Base-by-base conservation (phyloP, 2,329 filamentous ascomycete genomes). In the Fusarium phyllophilum region DNA sequence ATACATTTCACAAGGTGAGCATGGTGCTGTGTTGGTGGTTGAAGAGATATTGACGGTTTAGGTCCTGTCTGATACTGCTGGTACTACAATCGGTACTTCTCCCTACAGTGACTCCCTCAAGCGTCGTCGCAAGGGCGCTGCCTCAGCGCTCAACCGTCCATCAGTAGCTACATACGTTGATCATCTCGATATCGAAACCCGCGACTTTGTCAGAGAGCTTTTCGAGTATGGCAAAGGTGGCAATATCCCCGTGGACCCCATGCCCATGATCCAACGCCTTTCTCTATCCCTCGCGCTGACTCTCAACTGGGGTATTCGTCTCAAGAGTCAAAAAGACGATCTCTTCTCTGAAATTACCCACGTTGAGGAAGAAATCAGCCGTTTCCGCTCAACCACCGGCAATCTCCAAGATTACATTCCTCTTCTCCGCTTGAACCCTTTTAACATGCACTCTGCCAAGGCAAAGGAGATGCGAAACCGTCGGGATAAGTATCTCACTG, bases 221-320 rank as follows among this genome's bases (percentile, higher is more conserved):
- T 84, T 89, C 65, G 84, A 85, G 26, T 88, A 91, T 68, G 90
- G 91, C 7, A 82, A 86, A 12, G 85, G 83, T 3, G 91, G 91
- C 2, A 81, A 81, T 2, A 82, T 82, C 4, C 84, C 88, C 0
- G 86, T 92, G 0, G 89, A 93, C 63, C 90, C 90, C 0, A 90
- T 92, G 89, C 89, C 90, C 2, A 90, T 91, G 87, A 91, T 92
- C 51, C 90, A 92, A 75, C 87, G 90, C 1, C 84, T 92, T 1
- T 88, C 86, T 18, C 81, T 92, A 8, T 90, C 88, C n/a, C 83
- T 92, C 7, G 86, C 89, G 0, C 79, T 92, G 33, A 92, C 90
- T 0, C 82, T 92, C 22, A 92, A 92, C 77, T 93, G 90, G 89
- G 91, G 91, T 0, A 86, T 87, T 0, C 86, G 91, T 1, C 87